Evolutionary conservation across 805 yeast species (phyloP), one percentile per base, ranked within the genome.

Genomic region (Metschnikowia proteae): DNA sequence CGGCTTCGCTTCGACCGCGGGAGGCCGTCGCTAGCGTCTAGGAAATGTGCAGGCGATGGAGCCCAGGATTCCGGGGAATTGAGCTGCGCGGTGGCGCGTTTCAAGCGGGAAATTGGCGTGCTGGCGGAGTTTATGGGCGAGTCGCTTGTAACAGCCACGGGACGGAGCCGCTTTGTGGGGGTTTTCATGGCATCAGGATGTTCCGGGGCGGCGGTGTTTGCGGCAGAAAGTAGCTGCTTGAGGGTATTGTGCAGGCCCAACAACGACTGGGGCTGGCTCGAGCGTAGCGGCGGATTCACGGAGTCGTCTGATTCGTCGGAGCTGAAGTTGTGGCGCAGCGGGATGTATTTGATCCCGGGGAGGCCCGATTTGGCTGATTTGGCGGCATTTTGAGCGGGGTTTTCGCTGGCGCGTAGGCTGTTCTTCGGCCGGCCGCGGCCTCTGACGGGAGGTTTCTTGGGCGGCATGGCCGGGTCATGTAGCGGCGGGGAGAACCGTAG

Each of bases 231-330:
- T 22, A 54, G 55, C 50, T 52, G 57, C 10, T 51, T 55, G 41
- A 56, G 55, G 25, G 51, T 38, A 30, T 56, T 56, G 43, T 53
- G 58, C 11, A 55, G 28, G 17, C 58, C 57, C 22, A 55, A 42
- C 30, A 56, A 36, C 17, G 49, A 34, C 44, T 41, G 56, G 6
- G 39, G 39, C 46, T 47, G 53, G 34, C 55, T 52, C 33, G 47
- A 45, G 22, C 45, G 47, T 27, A 26, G 37, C 2, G 25, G 43
- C 32, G 49, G 40, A 10, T 29, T 41, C 13, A 13, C n/a, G n/a
- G 49, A 40, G 33, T 40, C 42, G 32, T 29, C 42, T 1, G 48
- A 31, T 17, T 46, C 52, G 23, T 51, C 56, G 17, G 57, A 44
- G 32, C 47, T 52, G 22, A 45, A 48, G 34, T 45, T 48, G 33